phyloP scores from a whole-genome alignment of 2,329 filamentous ascomycete genomes.

The Atkinsonella texensis region DNA sequence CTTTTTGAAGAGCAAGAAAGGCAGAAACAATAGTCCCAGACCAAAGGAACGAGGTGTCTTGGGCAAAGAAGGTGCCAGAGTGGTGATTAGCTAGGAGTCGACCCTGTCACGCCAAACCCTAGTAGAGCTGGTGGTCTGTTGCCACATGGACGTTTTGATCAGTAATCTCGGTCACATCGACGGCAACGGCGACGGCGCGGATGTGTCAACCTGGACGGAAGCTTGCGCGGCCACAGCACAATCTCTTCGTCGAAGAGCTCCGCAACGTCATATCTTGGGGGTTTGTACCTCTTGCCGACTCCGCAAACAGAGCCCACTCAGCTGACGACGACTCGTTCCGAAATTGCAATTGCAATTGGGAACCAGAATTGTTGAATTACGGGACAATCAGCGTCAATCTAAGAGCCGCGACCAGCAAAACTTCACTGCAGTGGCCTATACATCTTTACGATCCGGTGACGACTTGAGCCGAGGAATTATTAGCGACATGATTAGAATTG shows the following conservation, averaged over 20 bases:
- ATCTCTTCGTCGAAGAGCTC: too few relatives aligned
- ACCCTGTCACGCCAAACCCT: not conserved
- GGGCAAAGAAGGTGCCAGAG: constrained; percentile 86
- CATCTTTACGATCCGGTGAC: not conserved
- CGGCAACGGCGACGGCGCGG: too few relatives aligned
- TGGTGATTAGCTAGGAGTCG: constrained; percentile 51
- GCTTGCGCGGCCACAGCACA: too few relatives aligned
- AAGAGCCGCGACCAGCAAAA: not conserved
- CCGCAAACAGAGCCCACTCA: too few relatives aligned
- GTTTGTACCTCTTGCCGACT: too few relatives aligned
- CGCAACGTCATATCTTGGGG: too few relatives aligned
- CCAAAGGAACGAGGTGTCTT: constrained; percentile 87
- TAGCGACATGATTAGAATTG: not conserved
- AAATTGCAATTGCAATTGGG: too few relatives aligned
- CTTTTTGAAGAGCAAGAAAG: constrained; percentile 81
- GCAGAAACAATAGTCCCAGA: constrained; percentile 82
- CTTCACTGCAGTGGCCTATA: not conserved
- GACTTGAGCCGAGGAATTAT: not conserved
- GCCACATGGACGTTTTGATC: too few relatives aligned
- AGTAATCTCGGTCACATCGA: too few relatives aligned
- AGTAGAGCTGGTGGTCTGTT: not conserved
- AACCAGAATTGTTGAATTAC: too few relatives aligned
- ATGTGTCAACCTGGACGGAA: too few relatives aligned
- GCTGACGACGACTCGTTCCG: too few relatives aligned
- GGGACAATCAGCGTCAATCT: not conserved